These are phyloP conservation scores for Fusarium pseudoanthophilum DNA, from an alignment of 2,329 filamentous ascomycete species.

Conservation along the genomic window DNA sequence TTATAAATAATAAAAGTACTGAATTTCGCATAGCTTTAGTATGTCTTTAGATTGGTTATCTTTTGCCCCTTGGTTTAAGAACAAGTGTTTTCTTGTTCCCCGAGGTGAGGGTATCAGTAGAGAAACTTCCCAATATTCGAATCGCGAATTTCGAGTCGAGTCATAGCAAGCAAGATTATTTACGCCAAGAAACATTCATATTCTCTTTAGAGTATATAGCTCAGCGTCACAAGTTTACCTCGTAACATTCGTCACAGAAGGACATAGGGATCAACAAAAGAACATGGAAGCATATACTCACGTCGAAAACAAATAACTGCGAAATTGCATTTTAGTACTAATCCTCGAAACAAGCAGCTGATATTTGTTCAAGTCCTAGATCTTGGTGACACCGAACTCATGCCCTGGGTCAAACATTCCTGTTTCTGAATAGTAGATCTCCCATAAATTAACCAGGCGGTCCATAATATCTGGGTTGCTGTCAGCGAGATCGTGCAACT, in stretches of 20 bases:
- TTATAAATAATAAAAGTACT: not conserved
- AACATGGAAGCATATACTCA: not conserved
- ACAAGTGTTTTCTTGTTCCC: not conserved
- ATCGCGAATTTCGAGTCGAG: not conserved
- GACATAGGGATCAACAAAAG: not conserved
- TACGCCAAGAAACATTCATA: not conserved
- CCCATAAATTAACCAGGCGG: slow-evolving; percentile 19
- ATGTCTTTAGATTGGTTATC: not conserved
- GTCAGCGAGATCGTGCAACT: slow-evolving; percentile 18
- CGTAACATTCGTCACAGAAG: not conserved
- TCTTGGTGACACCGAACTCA: slow-evolving; percentile 13
- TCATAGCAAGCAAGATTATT: not conserved
- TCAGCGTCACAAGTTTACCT: not conserved
- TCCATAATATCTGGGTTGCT: slow-evolving; percentile 10
- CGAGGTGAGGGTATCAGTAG: not conserved
- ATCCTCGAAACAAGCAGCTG: too few relatives aligned
- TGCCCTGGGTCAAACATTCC: slow-evolving; percentile 25
- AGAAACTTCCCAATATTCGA: not conserved
- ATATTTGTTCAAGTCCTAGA: not conserved
- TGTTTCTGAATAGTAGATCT: slow-evolving; percentile 25
- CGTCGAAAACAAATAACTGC: not conserved
- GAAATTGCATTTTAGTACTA: not conserved
- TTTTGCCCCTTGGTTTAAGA: not conserved
- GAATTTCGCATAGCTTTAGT: not conserved
- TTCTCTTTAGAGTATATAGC: not conserved